These are phyloP conservation scores for Sordariomycetes sp. DNA, from an alignment of 2,329 filamentous ascomycete genomes.

Conservation along the genomic window DNA sequence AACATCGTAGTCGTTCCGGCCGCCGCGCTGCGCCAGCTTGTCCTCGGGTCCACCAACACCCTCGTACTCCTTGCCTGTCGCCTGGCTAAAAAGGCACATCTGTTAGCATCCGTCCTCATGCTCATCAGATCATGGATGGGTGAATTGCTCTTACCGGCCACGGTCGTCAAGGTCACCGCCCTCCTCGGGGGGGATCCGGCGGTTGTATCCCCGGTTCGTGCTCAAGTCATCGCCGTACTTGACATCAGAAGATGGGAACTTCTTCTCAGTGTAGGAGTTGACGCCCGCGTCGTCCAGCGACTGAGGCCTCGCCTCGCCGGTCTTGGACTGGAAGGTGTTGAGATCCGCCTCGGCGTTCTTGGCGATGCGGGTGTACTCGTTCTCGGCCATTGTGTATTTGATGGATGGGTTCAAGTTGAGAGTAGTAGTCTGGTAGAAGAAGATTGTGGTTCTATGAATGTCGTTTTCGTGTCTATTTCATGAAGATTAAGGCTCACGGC, in stretches of 20 bases:
- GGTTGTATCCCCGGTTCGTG: slow-evolving; percentile 30
- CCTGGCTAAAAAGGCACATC: slow-evolving; percentile 21
- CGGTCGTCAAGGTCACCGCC: slow-evolving; percentile 28
- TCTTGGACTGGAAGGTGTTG: slow-evolving; percentile 33
- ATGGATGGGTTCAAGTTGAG: too few species aligned
- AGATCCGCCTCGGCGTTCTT: slow-evolving; percentile 31
- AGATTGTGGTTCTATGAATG: neutral
- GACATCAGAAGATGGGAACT: slow-evolving; percentile 27
- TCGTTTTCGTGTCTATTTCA: neutral
- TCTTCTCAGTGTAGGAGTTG: slow-evolving; percentile 24
- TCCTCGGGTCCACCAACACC: slow-evolving; percentile 27
- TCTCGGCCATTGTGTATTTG: slow-evolving; percentile 14
- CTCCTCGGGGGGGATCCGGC: slow-evolving; percentile 29
- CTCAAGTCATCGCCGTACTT: slow-evolving; percentile 25
- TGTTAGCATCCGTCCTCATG: neutral
- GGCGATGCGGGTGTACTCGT: slow-evolving; percentile 26
- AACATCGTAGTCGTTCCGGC: slow-evolving; percentile 23
- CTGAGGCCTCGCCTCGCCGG: slow-evolving; percentile 23
- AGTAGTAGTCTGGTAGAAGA: neutral
- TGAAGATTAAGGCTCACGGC: neutral
- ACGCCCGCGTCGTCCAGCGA: slow-evolving; percentile 27
- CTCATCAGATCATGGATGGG: too few species aligned
- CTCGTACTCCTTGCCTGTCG: slow-evolving; percentile 27
- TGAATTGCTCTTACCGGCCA: slow-evolving; percentile 22
- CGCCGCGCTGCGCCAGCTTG: slow-evolving; percentile 26